Evolutionary conservation across 2,329 filamentous ascomycete species (phyloP).

Genomic region (Mycosphaerelloides madeirae): DNA sequence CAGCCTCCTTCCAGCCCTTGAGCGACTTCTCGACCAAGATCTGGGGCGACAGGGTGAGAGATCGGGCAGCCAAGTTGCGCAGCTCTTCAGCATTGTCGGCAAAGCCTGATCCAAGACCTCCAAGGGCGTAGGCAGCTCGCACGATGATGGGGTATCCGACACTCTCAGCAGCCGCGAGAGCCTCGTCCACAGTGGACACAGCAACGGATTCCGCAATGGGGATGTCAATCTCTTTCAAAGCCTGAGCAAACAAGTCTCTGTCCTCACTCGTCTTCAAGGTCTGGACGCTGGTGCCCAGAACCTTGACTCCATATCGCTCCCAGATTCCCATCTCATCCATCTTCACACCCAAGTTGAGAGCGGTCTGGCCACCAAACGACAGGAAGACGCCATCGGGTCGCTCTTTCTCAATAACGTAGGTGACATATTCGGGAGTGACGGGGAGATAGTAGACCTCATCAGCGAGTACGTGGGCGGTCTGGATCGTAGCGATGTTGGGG

Average conservation of each 20-base stretch:
- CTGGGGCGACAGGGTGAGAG: slow-evolving; percentile 87
- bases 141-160: slow-evolving; percentile 98
- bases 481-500: slow-evolving; percentile 97
- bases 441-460: slow-evolving; percentile 98
- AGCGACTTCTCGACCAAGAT: slow-evolving; percentile 97
- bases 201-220: slow-evolving; percentile 96
- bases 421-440: slow-evolving; percentile 95
- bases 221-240: slow-evolving; percentile 93
- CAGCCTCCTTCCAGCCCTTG: slow-evolving; percentile 99
- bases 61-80: slow-evolving; percentile 85
- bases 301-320: slow-evolving; percentile 90
- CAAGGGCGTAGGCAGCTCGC: slow-evolving; percentile 91
- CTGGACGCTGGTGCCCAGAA: slow-evolving; percentile 89
- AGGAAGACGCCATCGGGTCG: slow-evolving; percentile 95
- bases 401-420: slow-evolving; percentile 94
- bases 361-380: slow-evolving; percentile 95
- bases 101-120: slow-evolving; percentile 93
- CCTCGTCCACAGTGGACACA: slow-evolving; percentile 85
- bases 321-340: slow-evolving; percentile 96
- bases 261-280: slow-evolving; percentile 94
- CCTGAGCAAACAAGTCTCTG: slow-evolving; percentile 91
- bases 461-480: slow-evolving; percentile 91
- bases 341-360: slow-evolving; percentile 91
- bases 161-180: slow-evolving; percentile 75
- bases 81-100: slow-evolving; percentile 92